Evolutionary conservation across 495 filamentous ascomycete species (phyloP).

Genomic region (Ramalina intermedia): DNA sequence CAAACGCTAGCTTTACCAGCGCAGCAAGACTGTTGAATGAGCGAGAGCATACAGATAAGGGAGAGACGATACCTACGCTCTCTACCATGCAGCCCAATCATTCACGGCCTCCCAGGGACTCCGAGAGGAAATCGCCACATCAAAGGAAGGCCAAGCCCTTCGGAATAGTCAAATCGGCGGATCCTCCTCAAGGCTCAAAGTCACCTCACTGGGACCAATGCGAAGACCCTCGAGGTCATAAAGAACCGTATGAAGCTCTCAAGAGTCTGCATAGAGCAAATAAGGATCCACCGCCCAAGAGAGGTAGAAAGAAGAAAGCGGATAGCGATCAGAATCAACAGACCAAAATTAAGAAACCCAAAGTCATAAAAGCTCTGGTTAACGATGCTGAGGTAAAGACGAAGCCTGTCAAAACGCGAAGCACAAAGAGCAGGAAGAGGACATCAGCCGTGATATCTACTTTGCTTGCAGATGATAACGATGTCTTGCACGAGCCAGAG

Average conservation of each 20-base stretch:
- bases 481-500: neutral
- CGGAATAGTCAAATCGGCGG: no score
- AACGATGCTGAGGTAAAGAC: neutral
- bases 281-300: slow-evolving; percentile 1
- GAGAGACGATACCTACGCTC: no score
- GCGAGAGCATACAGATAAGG: no score
- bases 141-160: neutral
- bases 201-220: no score
- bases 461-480: slow-evolving; percentile 10
- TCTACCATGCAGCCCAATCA: no score
- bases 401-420: neutral
- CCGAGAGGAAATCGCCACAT: no score
- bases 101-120: no score
- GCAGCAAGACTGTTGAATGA: slow-evolving; percentile 18
- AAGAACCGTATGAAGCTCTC: neutral
- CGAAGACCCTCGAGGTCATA: neutral
- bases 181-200: neutral
- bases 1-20: slow-evolving; percentile 24
- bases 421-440: neutral
- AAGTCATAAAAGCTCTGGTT: slow-evolving; percentile 9
- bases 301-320: slow-evolving; percentile 6
- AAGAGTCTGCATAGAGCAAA: slow-evolving; percentile 4
- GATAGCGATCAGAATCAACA: slow-evolving; percentile 1
- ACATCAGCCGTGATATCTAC: neutral
- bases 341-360: slow-evolving; percentile 12